Percentiles rank a stretch among this genome's conserved stretches.
Evolutionary conservation across 441 rosid genomes (phyloP).

Genomic region (Kokia cookei): DNA sequence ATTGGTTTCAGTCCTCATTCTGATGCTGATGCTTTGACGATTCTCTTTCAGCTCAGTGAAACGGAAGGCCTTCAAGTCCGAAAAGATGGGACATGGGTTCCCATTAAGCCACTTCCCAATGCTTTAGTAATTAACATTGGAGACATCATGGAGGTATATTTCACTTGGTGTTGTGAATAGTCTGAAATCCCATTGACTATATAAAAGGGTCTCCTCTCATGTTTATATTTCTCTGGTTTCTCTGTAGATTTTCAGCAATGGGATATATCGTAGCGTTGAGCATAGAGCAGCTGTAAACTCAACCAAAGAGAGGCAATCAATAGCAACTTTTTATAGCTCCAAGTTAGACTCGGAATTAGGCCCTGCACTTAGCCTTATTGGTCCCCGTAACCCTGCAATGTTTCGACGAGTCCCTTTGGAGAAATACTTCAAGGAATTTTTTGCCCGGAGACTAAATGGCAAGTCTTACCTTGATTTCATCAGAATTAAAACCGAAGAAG

Average conservation of each 20-base stretch:
- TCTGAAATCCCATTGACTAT: too few relatives aligned
- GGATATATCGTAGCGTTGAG: slow-evolving; percentile 37
- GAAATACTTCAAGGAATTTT: slow-evolving; percentile 33
- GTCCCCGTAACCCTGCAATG: slow-evolving; percentile 17
- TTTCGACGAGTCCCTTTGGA: slow-evolving; percentile 24
- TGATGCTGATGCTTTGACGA: slow-evolving; percentile 35
- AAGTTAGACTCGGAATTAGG: slow-evolving; percentile 28
- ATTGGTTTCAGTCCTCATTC: slow-evolving; percentile 49
- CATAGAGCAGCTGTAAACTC: slow-evolving; percentile 38
- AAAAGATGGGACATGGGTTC: slow-evolving; percentile 38
- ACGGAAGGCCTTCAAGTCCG: slow-evolving; percentile 37
- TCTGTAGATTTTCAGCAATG: slow-evolving; percentile 40
- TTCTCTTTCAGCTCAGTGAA: slow-evolving; percentile 33
- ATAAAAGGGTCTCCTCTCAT: too few relatives aligned
- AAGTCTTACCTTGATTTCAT: slow-evolving; percentile 32
- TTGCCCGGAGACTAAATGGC: slow-evolving; percentile 30
- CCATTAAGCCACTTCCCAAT: slow-evolving; percentile 30
- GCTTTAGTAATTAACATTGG: slow-evolving; percentile 44
- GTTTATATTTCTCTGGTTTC: background rate
- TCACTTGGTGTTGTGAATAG: too few relatives aligned
- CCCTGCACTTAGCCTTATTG: slow-evolving; percentile 29
- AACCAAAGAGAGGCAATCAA: slow-evolving; percentile 28
- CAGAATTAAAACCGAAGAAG: slow-evolving; percentile 7
- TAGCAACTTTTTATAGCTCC: slow-evolving; percentile 35
- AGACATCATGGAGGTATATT: slow-evolving; percentile 37